These are phyloP conservation scores for Mycena polygramma DNA, from an alignment of 768 basidiomycete species.

Conservation along the genomic window DNA sequence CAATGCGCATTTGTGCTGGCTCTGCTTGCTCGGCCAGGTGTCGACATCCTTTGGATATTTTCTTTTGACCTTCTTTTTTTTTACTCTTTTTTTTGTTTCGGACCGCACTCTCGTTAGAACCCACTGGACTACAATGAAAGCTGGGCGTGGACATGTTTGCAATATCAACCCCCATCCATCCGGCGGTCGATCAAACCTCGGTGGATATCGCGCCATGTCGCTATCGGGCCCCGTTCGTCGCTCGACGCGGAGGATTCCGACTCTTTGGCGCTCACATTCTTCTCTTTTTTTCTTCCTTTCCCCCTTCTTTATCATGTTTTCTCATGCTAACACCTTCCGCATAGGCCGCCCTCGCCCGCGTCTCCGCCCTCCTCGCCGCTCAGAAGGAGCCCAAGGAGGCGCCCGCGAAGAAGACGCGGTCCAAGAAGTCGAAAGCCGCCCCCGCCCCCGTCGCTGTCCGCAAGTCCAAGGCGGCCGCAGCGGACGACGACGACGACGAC, in stretches of 20 bases:
- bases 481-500: slow-evolving; percentile 34
- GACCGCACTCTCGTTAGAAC: slow-evolving; percentile 92
- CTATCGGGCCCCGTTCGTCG: slow-evolving; percentile 82
- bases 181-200: slow-evolving; percentile 73
- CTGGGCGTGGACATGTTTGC: slow-evolving; percentile 96
- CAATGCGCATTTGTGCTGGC: too few species aligned
- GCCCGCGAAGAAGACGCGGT: slow-evolving; percentile 79
- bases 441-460: slow-evolving; percentile 39
- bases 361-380: slow-evolving; percentile 76
- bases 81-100: neutral
- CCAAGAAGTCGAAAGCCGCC: slow-evolving; percentile 68
- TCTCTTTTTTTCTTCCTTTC: slow-evolving; percentile 16
- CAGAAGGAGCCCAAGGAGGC: slow-evolving; percentile 79
- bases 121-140: slow-evolving; percentile 89
- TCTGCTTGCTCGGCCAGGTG: too few species aligned
- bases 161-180: slow-evolving; percentile 67
- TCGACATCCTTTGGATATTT: too few species aligned
- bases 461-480: slow-evolving; percentile 28
- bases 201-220: slow-evolving; percentile 74
- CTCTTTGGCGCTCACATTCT: slow-evolving; percentile 83
- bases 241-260: slow-evolving; percentile 71
- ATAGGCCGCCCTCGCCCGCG: slow-evolving; percentile 82
- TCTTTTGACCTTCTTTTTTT: too few species aligned
- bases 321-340: slow-evolving; percentile 48
- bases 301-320: too few species aligned